These are phyloP conservation scores for Syncephalis fuscata DNA, from an alignment of 371 early-diverging fungal species.

Conservation along the genomic window DNA sequence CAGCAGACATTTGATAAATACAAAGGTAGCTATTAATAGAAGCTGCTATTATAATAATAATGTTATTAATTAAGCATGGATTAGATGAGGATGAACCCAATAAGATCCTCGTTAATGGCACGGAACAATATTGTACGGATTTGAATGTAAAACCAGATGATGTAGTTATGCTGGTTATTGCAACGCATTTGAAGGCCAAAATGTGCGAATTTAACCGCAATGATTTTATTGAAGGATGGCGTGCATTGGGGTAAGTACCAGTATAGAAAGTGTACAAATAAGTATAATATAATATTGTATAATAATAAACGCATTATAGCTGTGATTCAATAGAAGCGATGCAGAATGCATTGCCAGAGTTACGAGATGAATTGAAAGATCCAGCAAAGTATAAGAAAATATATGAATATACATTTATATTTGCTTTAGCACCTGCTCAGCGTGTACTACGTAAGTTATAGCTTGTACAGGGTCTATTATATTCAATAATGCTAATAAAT, in stretches of 20 bases:
- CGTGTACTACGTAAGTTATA: background rate
- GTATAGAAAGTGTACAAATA: background rate
- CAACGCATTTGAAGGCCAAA: slow-evolving; percentile 44
- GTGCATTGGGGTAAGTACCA: slow-evolving; percentile 26
- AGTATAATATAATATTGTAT: background rate
- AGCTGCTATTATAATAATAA: background rate
- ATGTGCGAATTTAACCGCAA: slow-evolving; percentile 62
- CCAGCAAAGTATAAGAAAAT: slow-evolving; percentile 39
- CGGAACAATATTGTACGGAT: slow-evolving; percentile 46
- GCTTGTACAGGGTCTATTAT: background rate
- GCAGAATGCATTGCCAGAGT: slow-evolving; percentile 23
- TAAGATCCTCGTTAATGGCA: slow-evolving; percentile 55
- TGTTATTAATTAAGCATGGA: background rate
- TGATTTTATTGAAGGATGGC: slow-evolving; percentile 49
- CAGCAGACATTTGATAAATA: slow-evolving; percentile 42
- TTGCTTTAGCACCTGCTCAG: slow-evolving; percentile 12
- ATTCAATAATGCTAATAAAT: background rate
- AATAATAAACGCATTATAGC: slow-evolving; percentile 9
- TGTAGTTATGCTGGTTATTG: slow-evolving; percentile 52
- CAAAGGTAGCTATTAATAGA: slow-evolving; percentile 24
- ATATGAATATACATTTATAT: slow-evolving; percentile 61
- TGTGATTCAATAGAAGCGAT: slow-evolving; percentile 50
- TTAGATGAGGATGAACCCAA: slow-evolving; percentile 40
- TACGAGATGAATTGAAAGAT: slow-evolving; percentile 32
- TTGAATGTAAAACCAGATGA: slow-evolving; percentile 63